Percentiles rank a stretch among this genome's conserved stretches.
Conservation (phyloP, 176 grass and related monocot genomes). For the Oryza longistaminata region DNA sequence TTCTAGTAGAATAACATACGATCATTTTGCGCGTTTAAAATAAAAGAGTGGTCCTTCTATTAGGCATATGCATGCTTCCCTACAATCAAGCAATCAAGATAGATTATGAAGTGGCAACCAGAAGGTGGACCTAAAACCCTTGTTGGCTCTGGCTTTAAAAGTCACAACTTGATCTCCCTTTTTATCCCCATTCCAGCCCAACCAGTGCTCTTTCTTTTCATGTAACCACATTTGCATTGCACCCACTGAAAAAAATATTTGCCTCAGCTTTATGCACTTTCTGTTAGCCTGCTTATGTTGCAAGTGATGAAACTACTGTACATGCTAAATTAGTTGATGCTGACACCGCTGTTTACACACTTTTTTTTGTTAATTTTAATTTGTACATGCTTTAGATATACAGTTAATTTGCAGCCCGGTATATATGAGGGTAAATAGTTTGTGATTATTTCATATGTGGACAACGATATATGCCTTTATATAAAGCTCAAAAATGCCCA, state of each 20-base stretch:
- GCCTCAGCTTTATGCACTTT: not conserved
- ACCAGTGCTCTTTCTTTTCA: not conserved
- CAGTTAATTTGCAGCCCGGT: not conserved
- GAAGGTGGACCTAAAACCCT: constrained; percentile 38
- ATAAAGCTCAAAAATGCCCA: not conserved
- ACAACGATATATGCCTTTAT: not conserved
- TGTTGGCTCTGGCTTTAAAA: constrained; percentile 19
- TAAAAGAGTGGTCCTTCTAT: not conserved
- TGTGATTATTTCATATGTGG: not conserved
- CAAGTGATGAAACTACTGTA: not conserved
- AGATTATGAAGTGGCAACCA: constrained; percentile 5
- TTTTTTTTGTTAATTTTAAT: not conserved
- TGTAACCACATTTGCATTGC: constrained; percentile 3
- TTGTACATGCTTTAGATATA: not conserved
- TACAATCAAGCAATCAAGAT: not conserved
- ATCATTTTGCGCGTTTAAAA: too few relatives aligned
- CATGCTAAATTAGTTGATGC: not conserved
- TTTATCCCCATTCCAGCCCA: constrained; percentile 1
- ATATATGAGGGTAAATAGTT: not conserved
- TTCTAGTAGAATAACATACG: too few relatives aligned
- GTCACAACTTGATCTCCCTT: constrained; percentile 10
- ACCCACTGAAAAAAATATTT: not conserved
- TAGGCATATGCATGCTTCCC: not conserved
- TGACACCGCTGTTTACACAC: not conserved
- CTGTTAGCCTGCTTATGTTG: not conserved